Base-by-base conservation (phyloP, 164 flowering plant genomes). In the Dillenia turbinata region DNA sequence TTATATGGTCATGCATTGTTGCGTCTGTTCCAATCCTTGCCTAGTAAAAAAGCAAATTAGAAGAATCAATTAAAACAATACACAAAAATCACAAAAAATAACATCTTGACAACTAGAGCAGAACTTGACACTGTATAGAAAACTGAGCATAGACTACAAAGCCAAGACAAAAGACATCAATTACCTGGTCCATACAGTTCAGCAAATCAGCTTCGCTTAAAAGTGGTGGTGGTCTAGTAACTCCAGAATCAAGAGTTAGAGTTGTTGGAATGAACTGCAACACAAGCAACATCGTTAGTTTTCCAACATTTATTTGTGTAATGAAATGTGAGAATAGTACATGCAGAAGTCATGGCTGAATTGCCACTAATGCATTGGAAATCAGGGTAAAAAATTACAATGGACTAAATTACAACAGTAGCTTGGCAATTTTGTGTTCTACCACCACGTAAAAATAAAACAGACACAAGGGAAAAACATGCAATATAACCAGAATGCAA, bases 1-100 rank as follows among this genome's bases (percentile, higher is more conserved):
- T 88, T 60, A 94, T 94, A 79, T 94, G 99, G 67, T 94, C 99
- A 72, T 94, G 99, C 99, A 91, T 94, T 8, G 99, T 94, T 40
- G 99, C 99, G 76, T 94, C 99, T 47, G 99, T 94, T 44, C 99
- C 99, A 77, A 94, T 94, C 22, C 96, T 96, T 1, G 96, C 99
- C 97, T 93, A 53, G 47, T 60, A 60, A 64, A 67, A 59, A 65
- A 52, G 43, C 8, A 68, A 26, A 15, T 51, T 68, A 10, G 61
- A 14, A 56, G 9, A 26, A 47, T 9, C 15, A 47, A n/a, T 47
- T 10, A 9, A n/a, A 44, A n/a, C 26, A 22, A 47, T 40, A 24
- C 54, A 49, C 2, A 19, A 24, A 55, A 33, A n/a, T 16, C 16
- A 60, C 8, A 60, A 22, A 51, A 45, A 63, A 9, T 56, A 26